phyloP scores from a whole-genome alignment of 2,329 filamentous ascomycete species.

The Cladophialophora carrionii region DNA sequence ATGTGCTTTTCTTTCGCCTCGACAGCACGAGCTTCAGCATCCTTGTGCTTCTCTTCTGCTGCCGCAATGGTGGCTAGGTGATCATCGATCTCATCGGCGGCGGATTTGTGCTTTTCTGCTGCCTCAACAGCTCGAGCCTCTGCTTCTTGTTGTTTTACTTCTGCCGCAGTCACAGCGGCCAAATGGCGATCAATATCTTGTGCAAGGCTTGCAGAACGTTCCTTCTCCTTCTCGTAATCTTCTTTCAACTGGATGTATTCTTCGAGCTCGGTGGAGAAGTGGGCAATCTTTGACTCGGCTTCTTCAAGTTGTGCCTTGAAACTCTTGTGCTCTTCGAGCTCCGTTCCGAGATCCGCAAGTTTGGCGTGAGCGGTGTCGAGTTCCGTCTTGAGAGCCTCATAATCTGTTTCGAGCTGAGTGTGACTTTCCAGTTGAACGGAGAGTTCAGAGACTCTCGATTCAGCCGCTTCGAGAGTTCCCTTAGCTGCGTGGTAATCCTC shows the following conservation, averaged over 20 bases:
- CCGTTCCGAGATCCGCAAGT: slow-evolving; percentile 14
- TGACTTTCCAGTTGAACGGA: slow-evolving; percentile 20
- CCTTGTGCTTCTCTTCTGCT: slow-evolving; percentile 7
- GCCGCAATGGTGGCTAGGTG: slow-evolving; percentile 1
- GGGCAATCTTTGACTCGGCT: slow-evolving; percentile 22
- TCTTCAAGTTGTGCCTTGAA: slow-evolving; percentile 18
- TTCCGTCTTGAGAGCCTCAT: slow-evolving; percentile 16
- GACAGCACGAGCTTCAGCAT: slow-evolving; percentile 1
- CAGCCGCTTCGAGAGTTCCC: slow-evolving; percentile 18
- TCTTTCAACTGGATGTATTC: slow-evolving; percentile 20
- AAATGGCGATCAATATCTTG: slow-evolving; percentile 17
- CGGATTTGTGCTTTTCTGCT: slow-evolving; percentile 12
- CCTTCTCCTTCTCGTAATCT: slow-evolving; percentile 8
- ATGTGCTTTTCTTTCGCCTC: slow-evolving; percentile 9
- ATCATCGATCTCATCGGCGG: slow-evolving; percentile 1
- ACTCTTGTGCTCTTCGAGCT: slow-evolving; percentile 17
- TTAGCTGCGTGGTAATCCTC: slow-evolving; percentile 14
- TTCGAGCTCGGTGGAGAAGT: slow-evolving; percentile 24
- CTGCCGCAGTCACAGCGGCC: slow-evolving; percentile 15
- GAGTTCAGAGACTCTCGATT: slow-evolving; percentile 23
- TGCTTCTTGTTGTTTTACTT: slow-evolving; percentile 16
- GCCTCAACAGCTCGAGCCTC: slow-evolving; percentile 12
- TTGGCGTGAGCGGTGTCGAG: slow-evolving; percentile 24
- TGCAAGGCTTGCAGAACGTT: slow-evolving; percentile 13
- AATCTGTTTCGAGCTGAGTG: slow-evolving; percentile 14